Conservation (phyloP, 78 protist species). For the Dictyostelium intermedium region DNA sequence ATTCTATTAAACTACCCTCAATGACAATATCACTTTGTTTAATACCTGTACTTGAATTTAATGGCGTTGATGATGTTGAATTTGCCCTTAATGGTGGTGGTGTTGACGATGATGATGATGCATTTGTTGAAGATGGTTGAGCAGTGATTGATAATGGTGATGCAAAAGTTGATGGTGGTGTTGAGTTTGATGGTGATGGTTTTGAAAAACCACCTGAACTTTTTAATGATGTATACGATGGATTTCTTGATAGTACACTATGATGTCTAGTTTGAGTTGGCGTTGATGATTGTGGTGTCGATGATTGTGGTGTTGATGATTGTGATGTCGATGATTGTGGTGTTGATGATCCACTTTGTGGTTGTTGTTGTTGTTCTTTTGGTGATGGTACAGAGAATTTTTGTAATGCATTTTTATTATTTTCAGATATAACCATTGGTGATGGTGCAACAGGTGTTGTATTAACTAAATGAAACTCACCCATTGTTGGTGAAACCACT, state of each 20-base stretch:
- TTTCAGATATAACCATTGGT: not conserved
- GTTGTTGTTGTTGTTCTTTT: not conserved
- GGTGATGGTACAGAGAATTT: not conserved
- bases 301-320: not conserved
- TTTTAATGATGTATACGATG: conserved; percentile 63
- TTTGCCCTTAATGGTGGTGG: not conserved
- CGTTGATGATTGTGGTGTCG: not conserved
- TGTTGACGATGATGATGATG: not conserved
- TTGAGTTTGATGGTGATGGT: conserved; percentile 7
- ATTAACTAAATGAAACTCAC: conserved; percentile 48
- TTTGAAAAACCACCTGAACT: conserved; percentile 55
- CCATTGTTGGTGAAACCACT: conserved; percentile 24
- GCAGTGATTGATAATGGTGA: conserved; percentile 13
- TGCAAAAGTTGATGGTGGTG: not conserved
- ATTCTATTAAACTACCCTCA: conserved; percentile 60
- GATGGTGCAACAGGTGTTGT: conserved; percentile 20
- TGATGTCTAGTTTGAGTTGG: conserved; percentile 24
- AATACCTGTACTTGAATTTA: not conserved
- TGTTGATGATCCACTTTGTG: not conserved
- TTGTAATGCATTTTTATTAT: not conserved
- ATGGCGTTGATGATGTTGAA: not conserved
- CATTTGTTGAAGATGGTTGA: not conserved
- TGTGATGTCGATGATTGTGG: not conserved
- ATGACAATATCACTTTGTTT: conserved; percentile 41
- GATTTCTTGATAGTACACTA: conserved; percentile 61